These are phyloP conservation scores for Volvox africanus DNA, from an alignment of 139 green algal genomes.

Conservation along the genomic window DNA sequence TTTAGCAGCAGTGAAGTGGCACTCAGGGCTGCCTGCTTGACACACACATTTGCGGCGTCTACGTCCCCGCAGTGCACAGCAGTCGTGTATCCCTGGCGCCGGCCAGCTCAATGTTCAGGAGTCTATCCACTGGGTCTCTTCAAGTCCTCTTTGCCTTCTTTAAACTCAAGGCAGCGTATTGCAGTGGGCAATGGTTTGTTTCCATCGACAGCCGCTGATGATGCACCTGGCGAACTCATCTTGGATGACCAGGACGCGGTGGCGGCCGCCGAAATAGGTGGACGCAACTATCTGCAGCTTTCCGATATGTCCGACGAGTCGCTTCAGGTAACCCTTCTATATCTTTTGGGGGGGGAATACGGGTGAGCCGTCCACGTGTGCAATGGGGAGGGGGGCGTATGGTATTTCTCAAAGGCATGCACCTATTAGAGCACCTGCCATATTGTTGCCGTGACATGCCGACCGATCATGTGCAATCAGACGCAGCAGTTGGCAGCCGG, in stretches of 20 bases:
- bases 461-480: too few species aligned
- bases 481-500: too few species aligned
- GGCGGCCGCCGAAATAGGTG: background rate
- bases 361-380: background rate
- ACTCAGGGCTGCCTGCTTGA: background rate
- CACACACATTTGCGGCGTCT: background rate
- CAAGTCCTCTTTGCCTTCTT: too few species aligned
- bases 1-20: background rate
- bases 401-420: too few species aligned
- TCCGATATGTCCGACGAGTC: slow-evolving; percentile 17
- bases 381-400: too few species aligned
- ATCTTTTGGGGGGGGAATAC: background rate
- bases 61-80: slow-evolving; percentile 27
- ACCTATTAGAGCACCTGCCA: too few species aligned
- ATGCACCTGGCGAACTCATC: background rate
- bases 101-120: background rate
- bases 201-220: background rate
- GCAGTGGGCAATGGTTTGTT: too few species aligned
- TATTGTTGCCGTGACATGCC: too few species aligned
- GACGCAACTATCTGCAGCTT: slow-evolving; percentile 21
- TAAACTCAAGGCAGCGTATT: too few species aligned
- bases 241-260: background rate
- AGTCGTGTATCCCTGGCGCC: too few species aligned
- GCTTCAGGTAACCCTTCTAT: background rate
- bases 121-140: background rate